These are phyloP conservation scores for Podaxis rugospora DNA, from an alignment of 768 basidiomycete genomes.

Conservation along the genomic window DNA sequence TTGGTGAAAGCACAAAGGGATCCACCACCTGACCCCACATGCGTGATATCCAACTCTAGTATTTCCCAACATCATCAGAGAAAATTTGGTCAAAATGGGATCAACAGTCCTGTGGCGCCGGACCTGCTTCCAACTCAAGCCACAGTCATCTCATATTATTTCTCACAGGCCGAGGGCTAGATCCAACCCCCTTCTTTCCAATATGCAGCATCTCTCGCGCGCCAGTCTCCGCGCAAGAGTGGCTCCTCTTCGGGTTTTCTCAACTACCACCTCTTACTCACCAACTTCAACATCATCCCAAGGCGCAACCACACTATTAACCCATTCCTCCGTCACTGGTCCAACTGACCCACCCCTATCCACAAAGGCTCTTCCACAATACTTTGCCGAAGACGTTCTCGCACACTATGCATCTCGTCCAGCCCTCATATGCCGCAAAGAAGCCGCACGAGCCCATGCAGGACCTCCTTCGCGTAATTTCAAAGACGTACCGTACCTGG, in stretches of 20 bases:
- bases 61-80: too few relatives aligned
- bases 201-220: slow-evolving; percentile 10
- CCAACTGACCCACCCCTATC: slow-evolving; percentile 52
- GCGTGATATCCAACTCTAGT: too few relatives aligned
- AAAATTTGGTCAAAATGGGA: too few relatives aligned
- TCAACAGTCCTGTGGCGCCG: too few relatives aligned
- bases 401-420: slow-evolving; percentile 42
- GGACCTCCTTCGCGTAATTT: slow-evolving; percentile 55
- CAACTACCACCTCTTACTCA: not conserved
- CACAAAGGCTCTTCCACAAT: slow-evolving; percentile 52
- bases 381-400: slow-evolving; percentile 56
- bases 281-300: not conserved
- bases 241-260: not conserved
- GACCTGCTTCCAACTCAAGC: too few relatives aligned
- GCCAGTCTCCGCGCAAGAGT: slow-evolving; percentile 7
- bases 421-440: slow-evolving; percentile 63
- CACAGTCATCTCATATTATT: too few relatives aligned
- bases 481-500: slow-evolving; percentile 44
- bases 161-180: not conserved
- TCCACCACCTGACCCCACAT: too few relatives aligned
- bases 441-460: slow-evolving; percentile 52
- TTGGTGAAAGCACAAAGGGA: too few relatives aligned
- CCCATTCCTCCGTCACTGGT: slow-evolving; percentile 54
- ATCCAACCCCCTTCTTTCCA: not conserved
- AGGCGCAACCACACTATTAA: slow-evolving; percentile 17